phyloP scores from a whole-genome alignment of 176 grass and related monocot genomes.

The Cymbopogon citratus region DNA sequence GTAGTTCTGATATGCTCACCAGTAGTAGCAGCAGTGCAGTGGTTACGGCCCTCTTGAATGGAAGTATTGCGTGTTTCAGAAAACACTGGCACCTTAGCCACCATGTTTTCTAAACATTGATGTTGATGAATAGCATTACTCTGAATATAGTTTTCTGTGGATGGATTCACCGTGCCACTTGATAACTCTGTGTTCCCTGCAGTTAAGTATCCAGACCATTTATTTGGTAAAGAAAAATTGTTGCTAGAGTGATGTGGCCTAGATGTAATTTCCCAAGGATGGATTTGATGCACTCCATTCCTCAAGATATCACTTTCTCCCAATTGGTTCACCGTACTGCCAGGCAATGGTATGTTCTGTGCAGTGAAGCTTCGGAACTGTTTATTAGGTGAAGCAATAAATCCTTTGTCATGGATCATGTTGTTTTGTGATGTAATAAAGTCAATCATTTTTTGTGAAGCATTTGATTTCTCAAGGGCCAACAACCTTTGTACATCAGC shows the following conservation, averaged over 20 bases:
- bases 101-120: slow-evolving; percentile 8
- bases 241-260: slow-evolving; percentile 11
- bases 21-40: slow-evolving; percentile 2
- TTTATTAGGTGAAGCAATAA: slow-evolving; percentile 24
- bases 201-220: slow-evolving; percentile 15
- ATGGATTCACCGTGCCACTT: background rate
- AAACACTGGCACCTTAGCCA: slow-evolving; percentile 8
- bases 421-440: slow-evolving; percentile 17
- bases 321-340: slow-evolving; percentile 2
- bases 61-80: slow-evolving; percentile 9
- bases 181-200: slow-evolving; percentile 16
- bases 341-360: slow-evolving; percentile 11
- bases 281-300: slow-evolving; percentile 25
- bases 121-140: slow-evolving; percentile 14
- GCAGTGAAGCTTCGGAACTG: slow-evolving; percentile 22
- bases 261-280: slow-evolving; percentile 21
- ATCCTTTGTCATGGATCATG: slow-evolving; percentile 10
- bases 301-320: slow-evolving; percentile 15
- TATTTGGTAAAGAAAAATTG: slow-evolving; percentile 17
- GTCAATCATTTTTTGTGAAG: slow-evolving; percentile 14
- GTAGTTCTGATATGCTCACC: slow-evolving; percentile 9
- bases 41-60: background rate
- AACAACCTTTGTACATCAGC: slow-evolving; percentile 44
- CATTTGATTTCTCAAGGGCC: slow-evolving; percentile 30
- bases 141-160: slow-evolving; percentile 11